Conservation (phyloP, 805 yeast species). For the Zygosaccharomyces kombuchaensis region DNA sequence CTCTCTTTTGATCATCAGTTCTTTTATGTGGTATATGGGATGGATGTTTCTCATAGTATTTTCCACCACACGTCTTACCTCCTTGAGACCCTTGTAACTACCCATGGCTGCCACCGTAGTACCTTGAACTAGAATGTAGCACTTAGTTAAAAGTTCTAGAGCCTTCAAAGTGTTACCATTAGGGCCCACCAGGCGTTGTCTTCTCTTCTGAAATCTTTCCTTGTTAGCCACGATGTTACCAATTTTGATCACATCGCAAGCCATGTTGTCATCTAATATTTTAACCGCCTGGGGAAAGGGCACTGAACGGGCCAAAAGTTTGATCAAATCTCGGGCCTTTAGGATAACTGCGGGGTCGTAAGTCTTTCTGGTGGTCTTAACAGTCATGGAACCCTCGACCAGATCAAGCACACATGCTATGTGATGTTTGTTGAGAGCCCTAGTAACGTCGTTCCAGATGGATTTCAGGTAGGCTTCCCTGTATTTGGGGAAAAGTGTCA, state of each 20-base stretch:
- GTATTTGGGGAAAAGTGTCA: constrained; percentile 94
- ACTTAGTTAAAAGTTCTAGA: constrained; percentile 87
- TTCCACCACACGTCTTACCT: constrained; percentile 88
- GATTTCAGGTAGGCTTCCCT: constrained; percentile 85
- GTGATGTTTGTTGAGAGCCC: constrained; percentile 64
- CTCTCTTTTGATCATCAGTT: constrained; percentile 95
- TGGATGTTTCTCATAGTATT: constrained; percentile 96
- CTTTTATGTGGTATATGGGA: constrained; percentile 97
- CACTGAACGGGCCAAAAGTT: constrained; percentile 89
- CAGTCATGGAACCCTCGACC: constrained; percentile 97
- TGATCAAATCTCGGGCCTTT: constrained; percentile 92
- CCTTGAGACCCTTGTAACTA: constrained; percentile 87
- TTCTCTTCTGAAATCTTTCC: constrained; percentile 89
- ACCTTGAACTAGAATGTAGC: constrained; percentile 95
- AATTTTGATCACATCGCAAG: constrained; percentile 94
- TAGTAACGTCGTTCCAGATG: constrained; percentile 92
- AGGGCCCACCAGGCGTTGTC: constrained; percentile 96
- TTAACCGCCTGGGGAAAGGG: constrained; percentile 96
- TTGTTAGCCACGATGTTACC: constrained; percentile 85
- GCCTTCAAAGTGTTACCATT: constrained; percentile 96
- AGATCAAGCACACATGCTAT: constrained; percentile 82
- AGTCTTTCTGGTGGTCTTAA: constrained; percentile 90
- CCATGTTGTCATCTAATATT: constrained; percentile 84
- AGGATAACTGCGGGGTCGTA: constrained; percentile 91
- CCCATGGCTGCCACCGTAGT: constrained; percentile 98